A percentile compares a stretch with the other conserved stretches of the same genome.
Evolutionary conservation across 176 grass and related monocot genomes (phyloP).

Genomic region (Carex myosuroides): DNA sequence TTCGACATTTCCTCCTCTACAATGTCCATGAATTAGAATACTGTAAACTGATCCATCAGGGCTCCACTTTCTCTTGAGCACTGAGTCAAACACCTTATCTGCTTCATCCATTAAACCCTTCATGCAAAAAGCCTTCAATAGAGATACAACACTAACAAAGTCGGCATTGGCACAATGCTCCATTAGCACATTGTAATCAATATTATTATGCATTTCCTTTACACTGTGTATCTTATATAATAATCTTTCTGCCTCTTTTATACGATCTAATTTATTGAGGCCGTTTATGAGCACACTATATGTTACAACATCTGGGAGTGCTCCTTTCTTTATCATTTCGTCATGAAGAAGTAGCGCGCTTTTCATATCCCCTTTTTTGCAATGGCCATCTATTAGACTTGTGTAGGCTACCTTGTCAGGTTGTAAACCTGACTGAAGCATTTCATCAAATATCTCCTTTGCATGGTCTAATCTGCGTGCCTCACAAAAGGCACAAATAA

Average conservation of each 20-base stretch:
- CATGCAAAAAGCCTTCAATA: conserved; percentile 83
- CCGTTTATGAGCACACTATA: conserved; percentile 92
- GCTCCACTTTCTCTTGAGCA: conserved; percentile 53
- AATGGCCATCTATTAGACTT: conserved; percentile 59
- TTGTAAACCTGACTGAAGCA: conserved; percentile 45
- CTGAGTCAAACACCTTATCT: conserved; percentile 58
- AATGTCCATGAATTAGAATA: conserved; percentile 76
- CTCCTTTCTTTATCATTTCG: conserved; percentile 70
- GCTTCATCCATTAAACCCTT: conserved; percentile 78
- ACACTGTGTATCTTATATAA: conserved; percentile 57
- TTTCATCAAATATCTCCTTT: conserved; percentile 44
- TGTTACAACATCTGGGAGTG: conserved; percentile 74
- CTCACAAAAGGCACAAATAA: conserved; percentile 67
- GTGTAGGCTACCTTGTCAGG: conserved; percentile 84
- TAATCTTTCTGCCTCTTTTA: conserved; percentile 61
- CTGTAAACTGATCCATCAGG: conserved; percentile 44
- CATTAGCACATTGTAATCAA: conserved; percentile 55
- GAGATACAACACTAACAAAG: conserved; percentile 51
- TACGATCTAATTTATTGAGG: conserved; percentile 57
- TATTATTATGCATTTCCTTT: conserved; percentile 41
- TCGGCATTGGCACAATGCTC: conserved; percentile 56
- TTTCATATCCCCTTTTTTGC: conserved; percentile 57
- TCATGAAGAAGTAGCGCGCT: conserved; percentile 61
- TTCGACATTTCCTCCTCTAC: conserved; percentile 51
- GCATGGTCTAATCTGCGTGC: conserved; percentile 44